Evolutionary conservation across 2,329 filamentous ascomycete genomes (phyloP), one percentile per base, ranked within the genome.

Genomic region (Fusarium citri): DNA sequence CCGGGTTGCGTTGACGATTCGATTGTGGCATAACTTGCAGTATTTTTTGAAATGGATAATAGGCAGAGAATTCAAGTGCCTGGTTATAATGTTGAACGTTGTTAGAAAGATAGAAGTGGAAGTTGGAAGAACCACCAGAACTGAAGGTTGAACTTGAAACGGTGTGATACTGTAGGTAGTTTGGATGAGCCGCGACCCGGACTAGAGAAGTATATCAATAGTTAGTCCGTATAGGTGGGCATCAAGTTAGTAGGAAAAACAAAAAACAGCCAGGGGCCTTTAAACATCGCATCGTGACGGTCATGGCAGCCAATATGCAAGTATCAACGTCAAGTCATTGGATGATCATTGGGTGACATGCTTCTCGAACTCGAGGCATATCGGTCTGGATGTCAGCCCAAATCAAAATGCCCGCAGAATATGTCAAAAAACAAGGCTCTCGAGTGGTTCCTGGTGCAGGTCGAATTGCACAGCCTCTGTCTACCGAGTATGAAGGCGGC

Each of bases 351-450:
- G 40, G 45, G 25, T 15, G 55, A 49, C 61, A 65, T 25, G 43
- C 51, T 67, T 56, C 40, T 41, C n/a, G 25, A 30, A 25, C 34
- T 15, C 56, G 34, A 70, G 66, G 66, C 66, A 67, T 56, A 70
- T 37, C 37, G 25, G 47, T 28, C 47, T 28, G 23, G 40, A 31
- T 50, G 49, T 55, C 62, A 53, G 58, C 64, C 58, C 40, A 40
- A 54, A 30, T 50, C 31, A 25, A 30, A 26, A 37, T 62, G 34
- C 18, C 49, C 41, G 25, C 47, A 37, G 37, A 66, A 50, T 16
- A 49, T 20, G 23, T 18, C 12, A 31, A 34, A 34, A 20, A 56
- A 20, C 16, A 55, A 66, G 55, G 55, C 37, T 30, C 31, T 30
- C 55, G 40, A 66, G 42, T 66, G 61, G 63, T 45, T 48, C 49